Base-by-base conservation (phyloP, 2,329 filamentous ascomycete species). In the Cytospora mali region DNA sequence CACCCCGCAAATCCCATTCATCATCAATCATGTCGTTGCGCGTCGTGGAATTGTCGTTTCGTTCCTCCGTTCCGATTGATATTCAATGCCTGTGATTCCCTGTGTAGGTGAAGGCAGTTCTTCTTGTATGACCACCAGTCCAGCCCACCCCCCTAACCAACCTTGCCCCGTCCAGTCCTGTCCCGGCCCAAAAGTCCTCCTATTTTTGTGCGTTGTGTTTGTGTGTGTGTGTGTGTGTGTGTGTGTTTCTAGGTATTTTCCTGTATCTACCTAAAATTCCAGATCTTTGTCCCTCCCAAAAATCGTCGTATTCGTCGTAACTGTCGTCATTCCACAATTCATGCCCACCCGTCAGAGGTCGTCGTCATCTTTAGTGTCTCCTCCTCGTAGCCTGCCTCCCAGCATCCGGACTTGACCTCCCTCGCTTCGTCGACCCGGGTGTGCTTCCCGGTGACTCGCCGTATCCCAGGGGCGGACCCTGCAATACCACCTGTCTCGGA, bases 381-480 rank as follows among this genome's bases (percentile, higher is more conserved):
- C 82, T 73, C 23, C 81, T 76, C 65, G 71, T 81, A 55, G 77
- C 72, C 60, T 86, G 82, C 52, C 79, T 75, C 48, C 75, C 71
- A 55, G 74, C 71, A 18, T 84, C 81, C 3, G 79, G 78, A 65
- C 84, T 87, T 31, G 80, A 80, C 66, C 62, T 57, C 14, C 81
- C 77, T 64, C 84, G 76, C 71, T 88, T 88, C 2, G 76, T 74
- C 51, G 57, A 53, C 14, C 57, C 57, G 10, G 57, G 57, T 13
- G 57, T 53, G 33, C 49, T 18, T 21, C 49, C 49, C 27, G 42
- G 33, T 6, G 55, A 35, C 52, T 57, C 54, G 25, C 55, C 21
- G 57, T 67, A 10, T 72, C 70, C 54, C 75, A 73, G 61, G 80
- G 77, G 50, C 25, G 59, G 61, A 27, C 59, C 62, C 21, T 53